Base-by-base conservation (phyloP, 805 yeast genomes). In the Myxozyma lipomycoides region DNA sequence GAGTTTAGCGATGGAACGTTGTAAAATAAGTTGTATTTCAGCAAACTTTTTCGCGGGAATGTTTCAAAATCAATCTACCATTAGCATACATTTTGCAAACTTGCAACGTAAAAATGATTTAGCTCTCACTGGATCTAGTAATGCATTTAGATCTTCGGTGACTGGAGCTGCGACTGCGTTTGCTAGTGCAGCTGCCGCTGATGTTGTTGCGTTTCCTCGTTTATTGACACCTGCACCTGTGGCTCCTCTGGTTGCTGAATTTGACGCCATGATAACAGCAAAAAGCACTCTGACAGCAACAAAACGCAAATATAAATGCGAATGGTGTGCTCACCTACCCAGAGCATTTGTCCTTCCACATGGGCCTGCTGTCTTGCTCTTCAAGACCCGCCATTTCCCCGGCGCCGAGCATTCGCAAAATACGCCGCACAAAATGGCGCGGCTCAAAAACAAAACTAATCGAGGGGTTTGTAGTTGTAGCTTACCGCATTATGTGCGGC, bases 21-120 rank as follows among this genome's bases (percentile, higher is more conserved):
- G 66, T 82, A 84, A 44, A 77, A 72, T 44, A 73, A 76, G 56
- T 82, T 76, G 72, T 91, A 93, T 47, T 76, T 78, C 49, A 93
- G 76, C 44, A 91, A 72, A n/a, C 81, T 75, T 0, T 72, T 75
- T 39, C 78, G 78, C 2, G 87, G 79, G 52, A 85, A 75, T 1
- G 75, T 66, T 38, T 75, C 78, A 61, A 90, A 88, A 66, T 89
- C 93, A 51, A 86, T 59, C 56, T 58, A 45, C 19, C 12, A 15
- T 7, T 28, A 23, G 26, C 15, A 40, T 6, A 17, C 18, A 12
- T 12, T 7, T 17, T 6, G 18, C 15, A 15, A 35, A 15, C n/a
- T n/a, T 6, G 7, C 38, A 28, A 28, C 32, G 32, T 12, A 35
- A 35, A 15, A 17, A 35, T n/a, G 19, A 15, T 12, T n/a, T 7